A percentile compares a stretch with the other conserved stretches of the same genome.
These are phyloP conservation scores for Mitragyna speciosa DNA, from an alignment of 257 asterid genomes.

Conservation along the genomic window DNA sequence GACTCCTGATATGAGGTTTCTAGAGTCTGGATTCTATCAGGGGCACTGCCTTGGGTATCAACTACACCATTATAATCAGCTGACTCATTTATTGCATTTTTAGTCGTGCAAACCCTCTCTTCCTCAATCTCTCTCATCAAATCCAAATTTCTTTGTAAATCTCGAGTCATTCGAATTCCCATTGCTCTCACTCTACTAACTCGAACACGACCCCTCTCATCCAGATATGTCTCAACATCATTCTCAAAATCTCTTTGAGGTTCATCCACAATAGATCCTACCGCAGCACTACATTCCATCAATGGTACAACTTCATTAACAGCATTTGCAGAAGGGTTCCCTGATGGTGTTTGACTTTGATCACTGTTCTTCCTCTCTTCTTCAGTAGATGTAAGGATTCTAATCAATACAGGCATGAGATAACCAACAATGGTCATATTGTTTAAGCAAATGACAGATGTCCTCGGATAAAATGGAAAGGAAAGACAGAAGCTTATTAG, in stretches of 20 bases:
- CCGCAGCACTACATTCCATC: constrained; percentile 35
- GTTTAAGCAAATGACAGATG: not conserved
- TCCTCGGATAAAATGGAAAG: constrained; percentile 19
- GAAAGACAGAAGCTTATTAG: constrained; percentile 9
- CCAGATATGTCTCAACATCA: constrained; percentile 84
- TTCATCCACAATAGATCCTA: constrained; percentile 44
- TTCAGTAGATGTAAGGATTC: constrained; percentile 74
- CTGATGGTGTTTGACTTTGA: constrained; percentile 40
- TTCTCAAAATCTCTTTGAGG: constrained; percentile 45
- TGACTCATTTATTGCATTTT: constrained; percentile 23
- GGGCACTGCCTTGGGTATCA: constrained; percentile 31
- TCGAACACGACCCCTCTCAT: constrained; percentile 82
- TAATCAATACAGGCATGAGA: constrained; percentile 34
- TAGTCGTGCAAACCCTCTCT: constrained; percentile 34
- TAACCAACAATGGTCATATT: not conserved
- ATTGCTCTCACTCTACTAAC: constrained; percentile 86
- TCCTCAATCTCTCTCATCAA: constrained; percentile 80
- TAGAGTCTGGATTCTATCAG: constrained; percentile 27
- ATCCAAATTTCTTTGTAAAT: constrained; percentile 89
- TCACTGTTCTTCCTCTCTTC: constrained; percentile 40
- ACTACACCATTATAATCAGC: constrained; percentile 20
- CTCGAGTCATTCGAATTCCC: constrained; percentile 97
- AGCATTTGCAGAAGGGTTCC: constrained; percentile 29
- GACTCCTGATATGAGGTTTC: constrained; percentile 33
- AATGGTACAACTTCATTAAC: constrained; percentile 27